Evolutionary conservation across 371 early-diverging fungal genomes (phyloP).

Genomic region (Apophysomyces variabilis): DNA sequence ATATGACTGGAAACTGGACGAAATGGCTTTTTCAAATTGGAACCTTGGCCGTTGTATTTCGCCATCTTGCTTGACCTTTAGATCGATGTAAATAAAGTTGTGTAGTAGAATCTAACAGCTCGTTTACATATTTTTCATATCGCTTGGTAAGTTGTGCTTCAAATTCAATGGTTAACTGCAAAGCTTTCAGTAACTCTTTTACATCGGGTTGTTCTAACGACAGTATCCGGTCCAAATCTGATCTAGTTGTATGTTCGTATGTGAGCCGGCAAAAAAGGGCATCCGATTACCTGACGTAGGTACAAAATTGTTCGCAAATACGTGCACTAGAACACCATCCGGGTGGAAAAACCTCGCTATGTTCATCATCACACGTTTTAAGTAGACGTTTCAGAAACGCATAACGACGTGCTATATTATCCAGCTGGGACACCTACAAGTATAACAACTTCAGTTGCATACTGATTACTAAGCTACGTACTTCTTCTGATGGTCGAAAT

Average conservation of each 20-base stretch:
- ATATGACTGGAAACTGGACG: constrained; percentile 85
- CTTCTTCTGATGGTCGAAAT: constrained; percentile 83
- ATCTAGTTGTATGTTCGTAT: constrained; percentile 24
- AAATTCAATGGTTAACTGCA: constrained; percentile 89
- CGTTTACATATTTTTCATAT: constrained; percentile 57
- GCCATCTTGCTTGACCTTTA: constrained; percentile 15
- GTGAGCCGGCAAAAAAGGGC: no score
- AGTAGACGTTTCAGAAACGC: constrained; percentile 90
- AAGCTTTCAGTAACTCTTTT: constrained; percentile 69
- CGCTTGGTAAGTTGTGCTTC: constrained; percentile 82
- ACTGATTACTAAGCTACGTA: constrained; percentile 13
- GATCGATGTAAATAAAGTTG: neutral
- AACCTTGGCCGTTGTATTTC: constrained; percentile 18
- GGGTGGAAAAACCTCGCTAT: constrained; percentile 79
- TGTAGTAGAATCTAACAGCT: neutral
- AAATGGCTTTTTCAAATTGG: constrained; percentile 77
- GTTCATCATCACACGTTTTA: constrained; percentile 86
- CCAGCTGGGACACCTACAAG: constrained; percentile 75
- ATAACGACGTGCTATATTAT: constrained; percentile 87
- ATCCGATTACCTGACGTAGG: constrained; percentile 66
- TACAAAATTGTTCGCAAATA: constrained; percentile 79
- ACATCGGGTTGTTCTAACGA: constrained; percentile 62
- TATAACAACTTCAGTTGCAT: neutral
- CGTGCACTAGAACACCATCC: constrained; percentile 79
- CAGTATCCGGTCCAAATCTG: constrained; percentile 58